Conservation (phyloP, 2,329 filamentous ascomycete species). For the Colletotrichum lini region DNA sequence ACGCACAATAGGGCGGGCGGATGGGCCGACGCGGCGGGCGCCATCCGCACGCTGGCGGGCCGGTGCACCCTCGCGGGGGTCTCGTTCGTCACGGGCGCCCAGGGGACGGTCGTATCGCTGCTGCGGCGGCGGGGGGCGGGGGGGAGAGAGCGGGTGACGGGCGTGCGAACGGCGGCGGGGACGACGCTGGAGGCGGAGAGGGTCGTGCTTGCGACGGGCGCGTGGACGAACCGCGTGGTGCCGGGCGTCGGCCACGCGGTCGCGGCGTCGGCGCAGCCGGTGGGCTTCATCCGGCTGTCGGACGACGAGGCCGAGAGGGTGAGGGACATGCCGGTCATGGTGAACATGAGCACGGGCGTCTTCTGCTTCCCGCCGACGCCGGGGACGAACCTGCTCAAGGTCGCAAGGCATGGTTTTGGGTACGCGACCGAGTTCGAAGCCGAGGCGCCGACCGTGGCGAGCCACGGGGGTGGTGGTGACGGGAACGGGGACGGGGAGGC, state of each 20-base stretch:
- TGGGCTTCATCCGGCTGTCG: conserved; percentile 76
- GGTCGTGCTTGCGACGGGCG: conserved; percentile 74
- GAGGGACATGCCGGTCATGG: conserved; percentile 69
- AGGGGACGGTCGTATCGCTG: conserved; percentile 49
- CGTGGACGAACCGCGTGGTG: conserved; percentile 71
- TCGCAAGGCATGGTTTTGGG: conserved; percentile 73
- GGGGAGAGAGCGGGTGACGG: conserved; percentile 41
- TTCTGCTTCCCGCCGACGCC: conserved; percentile 70
- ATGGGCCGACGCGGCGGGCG: conserved; percentile 51
- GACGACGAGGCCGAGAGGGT: conserved; percentile 69
- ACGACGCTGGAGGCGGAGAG: conserved; percentile 63
- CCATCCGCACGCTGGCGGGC: conserved; percentile 47
- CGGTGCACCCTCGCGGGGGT: conserved; percentile 50
- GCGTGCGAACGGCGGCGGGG: conserved; percentile 45
- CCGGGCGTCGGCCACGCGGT: conserved; percentile 71
- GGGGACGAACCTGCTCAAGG: conserved; percentile 67
- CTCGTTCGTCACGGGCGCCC: conserved; percentile 49
- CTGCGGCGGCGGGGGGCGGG: conserved; percentile 18
- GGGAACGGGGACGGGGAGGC: too few relatives aligned
- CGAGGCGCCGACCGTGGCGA: conserved; percentile 67
- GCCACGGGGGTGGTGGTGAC: too few relatives aligned
- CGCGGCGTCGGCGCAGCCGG: conserved; percentile 74
- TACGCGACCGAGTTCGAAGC: conserved; percentile 69
- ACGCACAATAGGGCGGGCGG: conserved; percentile 49
- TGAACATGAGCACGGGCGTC: conserved; percentile 68